Base-by-base conservation (phyloP, 768 basidiomycete genomes). In the Hericium rajendrae region DNA sequence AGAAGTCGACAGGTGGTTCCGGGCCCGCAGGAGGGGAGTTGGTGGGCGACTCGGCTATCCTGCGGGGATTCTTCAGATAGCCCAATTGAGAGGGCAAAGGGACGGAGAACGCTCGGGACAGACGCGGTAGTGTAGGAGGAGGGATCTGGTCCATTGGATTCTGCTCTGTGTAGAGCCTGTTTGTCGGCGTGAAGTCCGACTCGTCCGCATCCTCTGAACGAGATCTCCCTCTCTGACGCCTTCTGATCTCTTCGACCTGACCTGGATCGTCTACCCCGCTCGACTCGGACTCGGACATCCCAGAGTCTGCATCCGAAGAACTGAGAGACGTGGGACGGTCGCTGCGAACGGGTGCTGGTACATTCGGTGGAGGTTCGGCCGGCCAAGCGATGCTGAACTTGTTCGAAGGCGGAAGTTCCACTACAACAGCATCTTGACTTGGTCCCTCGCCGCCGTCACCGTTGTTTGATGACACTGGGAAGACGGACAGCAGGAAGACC, bases 61-160 rank as follows among this genome's bases (percentile, higher is more conserved):
- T 75, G 62, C 75, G 76, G 8, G 91, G 92, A 65, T 92, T 84
- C 63, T 78, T 79, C 26, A 94, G 75, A 60, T 84, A 80, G 46
- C 79, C 80, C n/a, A 94, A 79, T 68, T 91, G 87, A 13, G 83
- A 80, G 12, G 89, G 82, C n/a, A 85, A 71, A 18, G 92, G 92
- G 73, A 85, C 81, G 16, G 91, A 90, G 63, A 86, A 83, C 2
- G 87, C 84, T 55, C 92, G 80, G 51, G 83, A 82, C 57, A 91
- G 80, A n/a, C 77, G 77, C 48, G 86, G 83, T 12, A 70, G 61
- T 56, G 68, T 56, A 11, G 13, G 24, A 20, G 62, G 63, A 15
- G 68, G 63, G 51, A 55, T 60, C 41, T 68, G 66, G 22, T 72
- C 70, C 57, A 69, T 46, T 5, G 71, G 69, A 53, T 70, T 68